Evolutionary conservation across 2,329 filamentous ascomycete genomes (phyloP).

Genomic region (Hymenoscyphus linearis): DNA sequence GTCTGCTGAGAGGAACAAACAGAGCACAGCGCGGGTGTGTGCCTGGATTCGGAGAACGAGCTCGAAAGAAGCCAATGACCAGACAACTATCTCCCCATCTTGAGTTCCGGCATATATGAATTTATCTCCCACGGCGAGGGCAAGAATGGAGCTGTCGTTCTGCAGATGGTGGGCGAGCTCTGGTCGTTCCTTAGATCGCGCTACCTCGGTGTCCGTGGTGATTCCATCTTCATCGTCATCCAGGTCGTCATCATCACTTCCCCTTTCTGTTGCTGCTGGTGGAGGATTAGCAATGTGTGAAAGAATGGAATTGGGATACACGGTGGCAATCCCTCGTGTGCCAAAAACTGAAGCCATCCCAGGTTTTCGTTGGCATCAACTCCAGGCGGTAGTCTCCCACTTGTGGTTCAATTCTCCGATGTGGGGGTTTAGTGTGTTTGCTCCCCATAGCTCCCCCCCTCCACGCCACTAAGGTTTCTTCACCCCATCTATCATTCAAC

Average conservation of each 20-base stretch:
- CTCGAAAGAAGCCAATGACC: slow-evolving; percentile 85
- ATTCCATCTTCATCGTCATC: slow-evolving; percentile 16
- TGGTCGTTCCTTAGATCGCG: slow-evolving; percentile 38
- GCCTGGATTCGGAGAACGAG: slow-evolving; percentile 74
- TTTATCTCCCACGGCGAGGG: slow-evolving; percentile 72
- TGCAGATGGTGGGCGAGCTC: slow-evolving; percentile 68
- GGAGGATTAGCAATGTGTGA: slow-evolving; percentile 17
- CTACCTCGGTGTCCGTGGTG: slow-evolving; percentile 1
- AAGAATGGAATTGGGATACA: slow-evolving; percentile 8
- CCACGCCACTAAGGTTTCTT: background rate
- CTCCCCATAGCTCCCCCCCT: background rate
- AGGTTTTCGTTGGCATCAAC: slow-evolving; percentile 4
- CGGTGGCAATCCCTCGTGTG: slow-evolving; percentile 7
- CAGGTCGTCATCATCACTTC: slow-evolving; percentile 23
- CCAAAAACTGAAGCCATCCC: slow-evolving; percentile 26
- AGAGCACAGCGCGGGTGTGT: slow-evolving; percentile 86
- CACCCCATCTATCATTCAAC: background rate
- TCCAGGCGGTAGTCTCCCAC: background rate
- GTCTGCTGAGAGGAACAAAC: slow-evolving; percentile 73
- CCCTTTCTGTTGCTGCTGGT: slow-evolving; percentile 14
- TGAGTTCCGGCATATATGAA: slow-evolving; percentile 90
- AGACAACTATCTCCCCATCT: slow-evolving; percentile 87
- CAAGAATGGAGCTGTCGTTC: slow-evolving; percentile 74
- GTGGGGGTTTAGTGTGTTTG: background rate
- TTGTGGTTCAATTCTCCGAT: background rate